A percentile compares a stretch with the other conserved stretches of the same genome.
Evolutionary conservation across 768 basidiomycete genomes (phyloP).

Genomic region (Phylloporus sp.): DNA sequence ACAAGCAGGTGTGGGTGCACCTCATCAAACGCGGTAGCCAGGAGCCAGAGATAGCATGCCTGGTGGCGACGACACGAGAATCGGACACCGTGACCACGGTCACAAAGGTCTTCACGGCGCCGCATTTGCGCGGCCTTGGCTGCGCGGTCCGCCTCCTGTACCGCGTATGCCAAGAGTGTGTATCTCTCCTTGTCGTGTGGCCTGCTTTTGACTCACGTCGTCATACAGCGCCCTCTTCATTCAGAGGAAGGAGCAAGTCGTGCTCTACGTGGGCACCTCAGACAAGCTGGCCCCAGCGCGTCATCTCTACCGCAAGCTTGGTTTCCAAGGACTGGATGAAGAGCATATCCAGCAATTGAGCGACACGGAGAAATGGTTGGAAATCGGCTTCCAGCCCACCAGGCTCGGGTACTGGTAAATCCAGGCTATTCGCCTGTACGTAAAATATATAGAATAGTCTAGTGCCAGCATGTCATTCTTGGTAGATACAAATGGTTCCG

Average conservation of each 20-base stretch:
- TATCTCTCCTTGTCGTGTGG: conserved; percentile 3
- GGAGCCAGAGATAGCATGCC: conserved; percentile 49
- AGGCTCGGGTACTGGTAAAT: conserved; percentile 16
- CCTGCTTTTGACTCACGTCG: neutral
- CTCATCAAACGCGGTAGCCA: conserved; percentile 28
- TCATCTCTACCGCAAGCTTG: conserved; percentile 15
- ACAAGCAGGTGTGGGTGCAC: conserved; percentile 58
- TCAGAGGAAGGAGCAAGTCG: conserved; percentile 15
- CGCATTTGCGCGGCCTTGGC: conserved; percentile 44
- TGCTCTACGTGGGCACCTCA: conserved; percentile 59
- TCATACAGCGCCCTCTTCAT: neutral
- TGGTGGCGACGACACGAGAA: conserved; percentile 65
- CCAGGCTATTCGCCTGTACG: too few species aligned
- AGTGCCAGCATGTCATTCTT: too few species aligned
- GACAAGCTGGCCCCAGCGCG: conserved; percentile 11
- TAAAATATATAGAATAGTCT: too few species aligned
- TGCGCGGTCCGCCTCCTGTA: conserved; percentile 60
- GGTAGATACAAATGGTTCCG: too few species aligned
- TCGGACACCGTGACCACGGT: conserved; percentile 55
- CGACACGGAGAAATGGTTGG: conserved; percentile 17
- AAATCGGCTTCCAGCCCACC: conserved; percentile 15
- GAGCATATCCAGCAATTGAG: neutral
- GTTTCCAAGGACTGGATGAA: conserved; percentile 17
- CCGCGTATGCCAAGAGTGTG: conserved; percentile 50
- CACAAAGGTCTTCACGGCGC: conserved; percentile 65